These are phyloP conservation scores for Scleroderma bovista DNA, from an alignment of 768 basidiomycete species.

Conservation along the genomic window DNA sequence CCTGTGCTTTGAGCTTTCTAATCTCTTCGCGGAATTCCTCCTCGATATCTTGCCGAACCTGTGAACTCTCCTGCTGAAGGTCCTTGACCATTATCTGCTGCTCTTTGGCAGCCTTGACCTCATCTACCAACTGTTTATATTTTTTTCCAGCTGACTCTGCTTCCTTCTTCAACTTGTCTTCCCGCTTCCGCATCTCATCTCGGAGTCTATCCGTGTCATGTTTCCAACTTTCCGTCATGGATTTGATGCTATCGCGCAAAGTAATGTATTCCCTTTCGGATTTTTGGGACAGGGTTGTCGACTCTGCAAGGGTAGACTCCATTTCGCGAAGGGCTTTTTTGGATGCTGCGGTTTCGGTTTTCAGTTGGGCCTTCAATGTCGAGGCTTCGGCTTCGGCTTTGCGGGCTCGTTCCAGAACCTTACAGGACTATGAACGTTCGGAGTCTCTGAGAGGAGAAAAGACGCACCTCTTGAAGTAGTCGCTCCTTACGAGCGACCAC, in stretches of 20 bases:
- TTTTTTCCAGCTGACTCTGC: constrained; percentile 64
- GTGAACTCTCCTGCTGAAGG: constrained; percentile 45
- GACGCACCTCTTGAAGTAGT: constrained; percentile 71
- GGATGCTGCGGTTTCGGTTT: constrained; percentile 61
- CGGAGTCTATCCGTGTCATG: constrained; percentile 63
- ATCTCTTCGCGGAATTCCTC: constrained; percentile 57
- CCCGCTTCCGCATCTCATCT: constrained; percentile 70
- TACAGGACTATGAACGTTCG: constrained; percentile 2
- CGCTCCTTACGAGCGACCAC: constrained; percentile 86
- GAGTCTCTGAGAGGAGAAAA: not conserved
- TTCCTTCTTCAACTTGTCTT: constrained; percentile 64
- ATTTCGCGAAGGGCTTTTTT: constrained; percentile 79
- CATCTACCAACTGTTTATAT: constrained; percentile 59
- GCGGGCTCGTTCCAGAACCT: constrained; percentile 80
- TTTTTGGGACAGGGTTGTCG: constrained; percentile 72
- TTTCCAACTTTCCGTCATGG: constrained; percentile 69
- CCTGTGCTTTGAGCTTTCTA: constrained; percentile 41
- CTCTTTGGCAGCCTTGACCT: constrained; percentile 50
- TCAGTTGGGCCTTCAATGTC: constrained; percentile 64
- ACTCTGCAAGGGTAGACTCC: constrained; percentile 69
- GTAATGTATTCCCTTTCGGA: constrained; percentile 80
- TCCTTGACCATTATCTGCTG: constrained; percentile 42
- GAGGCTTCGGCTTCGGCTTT: constrained; percentile 78
- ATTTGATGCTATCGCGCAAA: constrained; percentile 70
- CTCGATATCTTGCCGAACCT: constrained; percentile 53